Evolutionary conservation across 164 flowering plant genomes (phyloP), one percentile per base, ranked within the genome.

Genomic region (Vitis rupestris): DNA sequence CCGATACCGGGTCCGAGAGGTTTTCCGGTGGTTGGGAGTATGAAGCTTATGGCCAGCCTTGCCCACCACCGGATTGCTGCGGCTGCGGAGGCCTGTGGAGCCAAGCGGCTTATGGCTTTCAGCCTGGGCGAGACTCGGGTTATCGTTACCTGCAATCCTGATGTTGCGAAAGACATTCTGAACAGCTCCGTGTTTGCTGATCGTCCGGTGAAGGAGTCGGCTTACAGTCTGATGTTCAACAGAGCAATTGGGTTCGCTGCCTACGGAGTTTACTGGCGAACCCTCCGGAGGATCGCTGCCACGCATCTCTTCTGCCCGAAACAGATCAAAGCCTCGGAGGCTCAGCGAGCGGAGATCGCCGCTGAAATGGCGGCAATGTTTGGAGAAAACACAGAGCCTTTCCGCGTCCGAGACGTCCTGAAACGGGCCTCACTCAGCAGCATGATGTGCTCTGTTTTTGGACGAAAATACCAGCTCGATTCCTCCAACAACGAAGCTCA

Each of bases 171-270:
- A 16, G 86, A 85, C 66, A 74, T 85, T 12, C 66, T 85, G 10
- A 66, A 47, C 72, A 76, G 80, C 44, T 62, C 84, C 2, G 64
- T 74, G 50, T 84, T 84, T 49, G 83, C 83, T 8, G 80, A 84
- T 53, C 71, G 87, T 54, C 87, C 87, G 8, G 55, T 82, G 2
- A 84, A 84, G 62, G 78, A 78, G 65, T 77, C 83, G 0, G 88
- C 88, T 2, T 77, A 78, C 56, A 75, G 52, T 70, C 81, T 85
- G 1, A 50, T 85, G 69, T 85, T 85, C 58, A 70, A 76, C 65
- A 55, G 88, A 23, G 86, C 86, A 9, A 83, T 85, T 79, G 88
- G 88, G 31, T 85, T 85, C 50, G 86, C 88, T 1, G 85, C 85
- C 0, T 75, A 75, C 58, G 88, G 86, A 0, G 78, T 73, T 8